Evolutionary conservation across 1,284 basidiomycete genomes (phyloP).

Genomic region (Trametes pubescens): DNA sequence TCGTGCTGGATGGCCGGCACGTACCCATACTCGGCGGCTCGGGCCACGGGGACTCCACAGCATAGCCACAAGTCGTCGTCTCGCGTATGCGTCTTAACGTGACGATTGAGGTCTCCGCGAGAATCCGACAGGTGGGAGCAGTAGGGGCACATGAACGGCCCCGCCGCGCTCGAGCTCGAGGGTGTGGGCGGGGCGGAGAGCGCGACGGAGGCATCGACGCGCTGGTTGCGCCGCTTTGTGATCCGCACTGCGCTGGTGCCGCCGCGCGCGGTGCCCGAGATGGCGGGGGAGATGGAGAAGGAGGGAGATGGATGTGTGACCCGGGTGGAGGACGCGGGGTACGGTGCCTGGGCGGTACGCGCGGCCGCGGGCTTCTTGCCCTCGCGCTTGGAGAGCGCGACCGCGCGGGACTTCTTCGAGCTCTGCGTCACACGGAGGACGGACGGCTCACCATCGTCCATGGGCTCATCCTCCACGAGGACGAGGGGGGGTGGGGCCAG

Average conservation of each 20-base stretch:
- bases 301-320: background rate
- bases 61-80: constrained; percentile 21
- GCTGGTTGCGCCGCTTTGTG: constrained; percentile 11
- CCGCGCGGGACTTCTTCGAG: background rate
- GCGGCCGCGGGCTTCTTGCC: constrained; percentile 3
- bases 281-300: background rate
- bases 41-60: constrained; percentile 28
- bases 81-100: constrained; percentile 29
- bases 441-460: constrained; percentile 6
- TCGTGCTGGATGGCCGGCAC: constrained; percentile 3
- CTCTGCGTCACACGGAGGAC: background rate
- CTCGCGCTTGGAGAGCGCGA: constrained; percentile 1
- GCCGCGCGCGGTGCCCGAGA: no score
- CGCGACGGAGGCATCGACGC: constrained; percentile 1
- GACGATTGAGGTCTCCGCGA: constrained; percentile 35
- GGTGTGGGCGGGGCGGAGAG: background rate
- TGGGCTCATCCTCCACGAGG: background rate
- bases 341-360: no score
- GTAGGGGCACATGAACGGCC: constrained; percentile 11
- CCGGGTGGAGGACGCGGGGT: background rate
- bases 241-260: background rate
- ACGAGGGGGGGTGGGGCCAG: no score
- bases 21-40: constrained; percentile 28
- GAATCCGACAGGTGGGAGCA: no score
- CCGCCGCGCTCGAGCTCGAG: background rate